Base-by-base conservation (phyloP, 495 filamentous ascomycete genomes). In the Hypoxylon rickii region DNA sequence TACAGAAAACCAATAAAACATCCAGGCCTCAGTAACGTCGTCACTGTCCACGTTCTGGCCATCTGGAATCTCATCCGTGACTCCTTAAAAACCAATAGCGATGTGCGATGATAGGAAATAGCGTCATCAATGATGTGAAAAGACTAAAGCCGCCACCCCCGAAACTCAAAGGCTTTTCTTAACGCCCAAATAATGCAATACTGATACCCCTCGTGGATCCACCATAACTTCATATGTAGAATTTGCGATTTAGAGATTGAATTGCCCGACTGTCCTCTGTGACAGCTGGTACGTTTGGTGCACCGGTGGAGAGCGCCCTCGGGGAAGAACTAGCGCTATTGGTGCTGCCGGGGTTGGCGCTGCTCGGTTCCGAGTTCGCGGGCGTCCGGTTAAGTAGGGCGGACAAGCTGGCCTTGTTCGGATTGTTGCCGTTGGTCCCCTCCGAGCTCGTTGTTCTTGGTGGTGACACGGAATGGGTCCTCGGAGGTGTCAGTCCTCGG, bases 231-330 rank as follows among this genome's bases (percentile, higher is more conserved):
- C 37, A 70, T 20, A 61, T 45, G 51, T 51, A 71, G 40, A 77
- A 76, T 39, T 76, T 76, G 48, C 73, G 73, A 66, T 92, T 83
- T 41, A 92, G 71, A 43, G 86, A 82, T 47, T 82, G 78, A 34
- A 90, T 72, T 0, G 85, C 85, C 43, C 85, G 71, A 60, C 79
- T 79, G 55, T 90, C 87, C 63, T 90, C 66, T 60, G 39, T 70
- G 68, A 42, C 65, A 67, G 38, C 65, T 59, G 62, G 71, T 71
- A 17, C 71, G 63, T 29, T 62, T 47, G 18, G 67, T 54, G 55
- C 65, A 63, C 59, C 55, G 49, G 57, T 61, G 61, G 65, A 66
- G 56, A 67, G 70, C 58, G 63, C 72, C 66, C 63, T 59, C 3
- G 71, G 72, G 3, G 72, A 74, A 46, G 65, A 70, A 33, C 54